Evolutionary conservation across 495 filamentous ascomycete genomes (phyloP).

Genomic region (Xylaria flabelliformis): DNA sequence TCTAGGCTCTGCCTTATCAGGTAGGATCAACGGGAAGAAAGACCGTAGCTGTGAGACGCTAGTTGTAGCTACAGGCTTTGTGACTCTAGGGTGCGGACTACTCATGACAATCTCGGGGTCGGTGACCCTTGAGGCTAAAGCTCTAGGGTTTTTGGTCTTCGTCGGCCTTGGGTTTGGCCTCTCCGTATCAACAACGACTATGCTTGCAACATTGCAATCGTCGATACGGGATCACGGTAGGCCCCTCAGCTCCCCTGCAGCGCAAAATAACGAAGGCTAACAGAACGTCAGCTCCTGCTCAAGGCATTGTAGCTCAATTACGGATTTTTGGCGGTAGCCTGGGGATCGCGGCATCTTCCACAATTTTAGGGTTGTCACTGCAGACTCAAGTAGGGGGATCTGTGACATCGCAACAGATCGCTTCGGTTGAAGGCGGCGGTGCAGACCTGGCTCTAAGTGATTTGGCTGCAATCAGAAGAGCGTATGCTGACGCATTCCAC

Average conservation of each 20-base stretch:
- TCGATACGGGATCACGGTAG: conserved; percentile 47
- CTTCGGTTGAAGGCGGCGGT: conserved; percentile 29
- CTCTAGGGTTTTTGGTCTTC: conserved; percentile 52
- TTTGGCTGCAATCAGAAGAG: conserved; percentile 31
- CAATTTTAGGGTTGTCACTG: conserved; percentile 46
- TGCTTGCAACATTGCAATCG: conserved; percentile 43
- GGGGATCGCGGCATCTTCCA: conserved; percentile 58
- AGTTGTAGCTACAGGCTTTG: conserved; percentile 38
- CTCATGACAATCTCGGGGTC: conserved; percentile 44
- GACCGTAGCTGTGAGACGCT: conserved; percentile 47
- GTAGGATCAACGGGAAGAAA: conserved; percentile 43
- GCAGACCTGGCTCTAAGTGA: conserved; percentile 24
- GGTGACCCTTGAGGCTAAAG: conserved; percentile 40
- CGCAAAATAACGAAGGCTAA: conserved; percentile 8
- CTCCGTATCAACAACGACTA: conserved; percentile 47
- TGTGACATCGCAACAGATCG: conserved; percentile 34
- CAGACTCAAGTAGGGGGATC: conserved; percentile 27
- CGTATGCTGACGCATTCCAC: conserved; percentile 48
- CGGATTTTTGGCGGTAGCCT: conserved; percentile 60
- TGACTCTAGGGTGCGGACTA: conserved; percentile 50
- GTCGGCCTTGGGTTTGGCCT: conserved; percentile 56
- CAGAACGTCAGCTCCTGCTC: conserved; percentile 49
- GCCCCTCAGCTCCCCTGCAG: conserved; percentile 13
- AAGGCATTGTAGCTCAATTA: conserved; percentile 59
- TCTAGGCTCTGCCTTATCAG: conserved; percentile 53